Evolutionary conservation across 2,329 filamentous ascomycete species (phyloP), one percentile per base, ranked within the genome.

Genomic region (Huntiella savannae): DNA sequence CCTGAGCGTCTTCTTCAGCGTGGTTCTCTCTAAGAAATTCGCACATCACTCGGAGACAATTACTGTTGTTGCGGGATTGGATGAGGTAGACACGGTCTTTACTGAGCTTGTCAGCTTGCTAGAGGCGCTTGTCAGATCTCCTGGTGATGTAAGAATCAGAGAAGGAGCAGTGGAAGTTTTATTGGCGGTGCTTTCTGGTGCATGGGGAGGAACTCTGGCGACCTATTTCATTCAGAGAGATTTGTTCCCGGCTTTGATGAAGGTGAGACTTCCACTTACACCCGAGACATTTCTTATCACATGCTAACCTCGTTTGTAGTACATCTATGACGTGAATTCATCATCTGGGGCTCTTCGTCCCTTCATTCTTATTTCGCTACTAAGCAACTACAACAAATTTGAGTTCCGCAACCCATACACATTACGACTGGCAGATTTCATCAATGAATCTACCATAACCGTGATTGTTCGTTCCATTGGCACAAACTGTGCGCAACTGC

Each of bases 351-450:
- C 74, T 49, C 72, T 84, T 38, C 74, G 82, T 49, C 81, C 88
- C 0, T 86, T 95, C 53, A 75, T 80, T 11, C 71, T 96, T 7
- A 69, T 95, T 15, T 88, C 88, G 10, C 69, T 96, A 3, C 67
- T 98, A 45, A 82, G 84, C 53, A 98, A 96, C 63, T 96, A 96
- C 70, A 96, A 98, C 71, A 98, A 96, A 61, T 98, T 98, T 57
- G 91, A 98, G 61, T 88, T 92, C 48, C 87, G 94, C 59, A 98
- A 98, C 55, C 88, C 88, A 0, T 98, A 98, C 56, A 81, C 91
- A 55, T 67, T 92, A 52, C 82, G 88, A 22, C 71, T 98, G 12
- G 86, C 88, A 55, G 87, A 96, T 60, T 96, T 96, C 61, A 85
- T 95, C 55, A 94, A 98, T 57, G 87, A 96, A 57, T 67, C 71